Conservation (phyloP, 257 asterid genomes). For the Nicotiana undulata region DNA sequence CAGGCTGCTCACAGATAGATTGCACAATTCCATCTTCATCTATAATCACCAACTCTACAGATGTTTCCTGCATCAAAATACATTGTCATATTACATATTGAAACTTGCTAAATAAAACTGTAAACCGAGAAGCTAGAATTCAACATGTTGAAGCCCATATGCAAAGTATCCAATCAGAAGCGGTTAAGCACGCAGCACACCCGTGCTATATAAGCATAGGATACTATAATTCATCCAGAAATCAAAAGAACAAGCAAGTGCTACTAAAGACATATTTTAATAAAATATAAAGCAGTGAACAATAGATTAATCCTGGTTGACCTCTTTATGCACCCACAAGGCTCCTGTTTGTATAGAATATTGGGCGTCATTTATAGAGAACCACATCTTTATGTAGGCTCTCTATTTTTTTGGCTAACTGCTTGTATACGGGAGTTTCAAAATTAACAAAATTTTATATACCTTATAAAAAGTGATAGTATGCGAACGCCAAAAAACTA, state of each 20-base stretch:
- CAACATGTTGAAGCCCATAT: neutral
- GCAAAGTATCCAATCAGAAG: neutral
- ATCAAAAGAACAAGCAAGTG: neutral
- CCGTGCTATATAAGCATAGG: neutral
- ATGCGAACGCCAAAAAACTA: too few species aligned
- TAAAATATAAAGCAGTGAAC: neutral
- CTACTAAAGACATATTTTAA: neutral
- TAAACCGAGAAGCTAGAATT: neutral
- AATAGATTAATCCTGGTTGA: neutral
- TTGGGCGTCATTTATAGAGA: too few species aligned
- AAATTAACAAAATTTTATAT: too few species aligned
- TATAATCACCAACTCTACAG: constrained; percentile 72
- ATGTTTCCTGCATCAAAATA: constrained; percentile 66
- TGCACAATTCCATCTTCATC: constrained; percentile 80
- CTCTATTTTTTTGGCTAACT: too few species aligned
- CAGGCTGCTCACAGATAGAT: constrained; percentile 83
- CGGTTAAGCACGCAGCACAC: neutral
- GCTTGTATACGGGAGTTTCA: too few species aligned
- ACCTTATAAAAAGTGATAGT: too few species aligned
- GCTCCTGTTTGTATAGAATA: too few species aligned
- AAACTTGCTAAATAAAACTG: neutral
- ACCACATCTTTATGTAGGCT: too few species aligned
- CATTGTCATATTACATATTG: constrained; percentile 2
- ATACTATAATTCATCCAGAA: neutral
- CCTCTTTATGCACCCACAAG: neutral